Conservation (phyloP, 1,284 basidiomycete genomes). For the Neonothopanus nambi region DNA sequence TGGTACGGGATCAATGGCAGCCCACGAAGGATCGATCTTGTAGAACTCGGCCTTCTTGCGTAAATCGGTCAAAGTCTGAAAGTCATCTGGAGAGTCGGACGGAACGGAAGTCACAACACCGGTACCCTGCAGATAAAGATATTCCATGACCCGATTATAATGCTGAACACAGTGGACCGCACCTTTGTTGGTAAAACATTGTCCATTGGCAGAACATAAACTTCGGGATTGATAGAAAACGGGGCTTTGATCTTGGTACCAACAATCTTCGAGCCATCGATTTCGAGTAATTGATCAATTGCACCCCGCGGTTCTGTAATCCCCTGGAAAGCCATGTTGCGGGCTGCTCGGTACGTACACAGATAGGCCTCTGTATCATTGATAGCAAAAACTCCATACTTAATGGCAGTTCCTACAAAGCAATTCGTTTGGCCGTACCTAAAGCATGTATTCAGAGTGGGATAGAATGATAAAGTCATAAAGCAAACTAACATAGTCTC, state of each 20-base stretch:
- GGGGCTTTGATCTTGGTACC: conserved; percentile 94
- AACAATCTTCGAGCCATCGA: conserved; percentile 80
- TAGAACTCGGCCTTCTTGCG: conserved; percentile 98
- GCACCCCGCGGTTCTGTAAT: conserved; percentile 73
- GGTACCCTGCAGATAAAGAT: conserved; percentile 65
- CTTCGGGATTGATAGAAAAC: conserved; percentile 79
- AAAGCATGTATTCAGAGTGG: conserved; percentile 9
- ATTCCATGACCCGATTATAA: background rate
- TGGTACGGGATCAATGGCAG: conserved; percentile 81
- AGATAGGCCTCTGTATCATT: conserved; percentile 90
- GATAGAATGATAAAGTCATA: background rate
- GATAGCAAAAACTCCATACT: conserved; percentile 90
- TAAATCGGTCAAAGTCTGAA: conserved; percentile 86
- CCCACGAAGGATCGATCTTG: conserved; percentile 93
- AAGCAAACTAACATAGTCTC: conserved; percentile 82
- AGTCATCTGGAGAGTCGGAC: conserved; percentile 98
- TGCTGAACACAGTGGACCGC: conserved; percentile 13
- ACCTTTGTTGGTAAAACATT: conserved; percentile 92
- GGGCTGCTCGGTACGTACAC: conserved; percentile 86
- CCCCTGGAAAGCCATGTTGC: conserved; percentile 98
- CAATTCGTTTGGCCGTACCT: conserved; percentile 99
- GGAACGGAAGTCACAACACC: conserved; percentile 99
- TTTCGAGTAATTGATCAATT: conserved; percentile 70
- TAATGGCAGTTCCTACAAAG: conserved; percentile 90
- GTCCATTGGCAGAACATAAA: conserved; percentile 98